Conservation (phyloP, 495 filamentous ascomycete genomes). For the Mycothermus thermophilus region DNA sequence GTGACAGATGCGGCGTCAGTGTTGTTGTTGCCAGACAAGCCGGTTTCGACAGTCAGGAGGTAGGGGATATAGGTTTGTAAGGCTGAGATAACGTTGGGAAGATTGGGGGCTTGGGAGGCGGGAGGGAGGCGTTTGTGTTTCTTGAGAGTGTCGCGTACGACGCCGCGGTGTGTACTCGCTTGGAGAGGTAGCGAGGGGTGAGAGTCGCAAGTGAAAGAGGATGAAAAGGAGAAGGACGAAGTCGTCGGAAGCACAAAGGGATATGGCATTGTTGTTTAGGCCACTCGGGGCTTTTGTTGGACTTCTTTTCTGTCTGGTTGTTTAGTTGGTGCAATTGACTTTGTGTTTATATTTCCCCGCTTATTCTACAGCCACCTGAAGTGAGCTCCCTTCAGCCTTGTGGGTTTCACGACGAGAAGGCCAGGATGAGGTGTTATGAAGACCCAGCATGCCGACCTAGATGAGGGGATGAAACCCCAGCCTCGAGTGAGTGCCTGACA, state of each 20-base stretch:
- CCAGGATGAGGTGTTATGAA: too few relatives aligned
- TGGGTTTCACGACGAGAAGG: too few relatives aligned
- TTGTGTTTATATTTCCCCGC: too few relatives aligned
- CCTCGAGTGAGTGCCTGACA: too few relatives aligned
- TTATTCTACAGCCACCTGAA: too few relatives aligned
- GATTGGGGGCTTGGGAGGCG: slow-evolving; percentile 47
- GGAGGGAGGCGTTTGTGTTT: slow-evolving; percentile 64
- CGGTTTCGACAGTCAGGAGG: slow-evolving; percentile 57
- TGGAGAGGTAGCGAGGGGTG: slow-evolving; percentile 73
- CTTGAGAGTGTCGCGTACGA: slow-evolving; percentile 65
- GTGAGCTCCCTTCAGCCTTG: too few relatives aligned
- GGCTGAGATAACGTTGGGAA: slow-evolving; percentile 50
- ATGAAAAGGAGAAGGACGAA: slow-evolving; percentile 63
- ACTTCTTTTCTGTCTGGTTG: too few relatives aligned
- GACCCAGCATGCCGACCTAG: too few relatives aligned
- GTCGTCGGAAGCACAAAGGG: slow-evolving; percentile 75
- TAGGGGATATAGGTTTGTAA: slow-evolving; percentile 68
- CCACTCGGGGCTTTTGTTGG: too few relatives aligned
- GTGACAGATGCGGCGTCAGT: slow-evolving; percentile 53
- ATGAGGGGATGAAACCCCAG: too few relatives aligned
- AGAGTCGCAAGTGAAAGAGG: slow-evolving; percentile 51
- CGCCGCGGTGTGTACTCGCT: slow-evolving; percentile 62
- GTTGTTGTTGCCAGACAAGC: slow-evolving; percentile 43
- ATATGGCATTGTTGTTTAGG: too few relatives aligned
- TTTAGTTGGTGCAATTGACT: too few relatives aligned